These are phyloP conservation scores for Candida sakaeoensis DNA, from an alignment of 805 yeast species.

Conservation along the genomic window DNA sequence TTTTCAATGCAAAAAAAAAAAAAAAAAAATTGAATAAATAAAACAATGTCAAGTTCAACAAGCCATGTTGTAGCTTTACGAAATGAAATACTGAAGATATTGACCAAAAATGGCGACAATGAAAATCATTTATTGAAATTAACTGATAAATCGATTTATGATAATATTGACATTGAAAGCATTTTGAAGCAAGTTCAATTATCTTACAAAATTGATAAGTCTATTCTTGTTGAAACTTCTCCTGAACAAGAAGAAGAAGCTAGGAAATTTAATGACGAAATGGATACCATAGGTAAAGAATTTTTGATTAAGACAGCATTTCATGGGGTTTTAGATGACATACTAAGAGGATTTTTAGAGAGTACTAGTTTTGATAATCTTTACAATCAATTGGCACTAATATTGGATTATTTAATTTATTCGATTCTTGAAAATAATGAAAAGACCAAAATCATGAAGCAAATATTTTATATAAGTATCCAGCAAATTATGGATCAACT, in stretches of 20 bases:
- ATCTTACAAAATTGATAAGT: conserved; percentile 1
- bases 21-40: no score
- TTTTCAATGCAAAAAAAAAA: no score
- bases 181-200: conserved; percentile 3
- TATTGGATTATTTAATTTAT: conserved; percentile 26
- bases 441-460: conserved; percentile 15
- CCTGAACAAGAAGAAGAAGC: conserved; percentile 12
- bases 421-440: conserved; percentile 13
- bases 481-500: conserved; percentile 22
- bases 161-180: background rate
- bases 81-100: background rate
- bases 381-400: conserved; percentile 15
- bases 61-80: background rate
- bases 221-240: conserved; percentile 2
- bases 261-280: conserved; percentile 19
- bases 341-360: conserved; percentile 2
- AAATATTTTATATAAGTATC: conserved; percentile 22
- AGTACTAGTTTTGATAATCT: no score
- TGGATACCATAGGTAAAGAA: conserved; percentile 19
- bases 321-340: conserved; percentile 18
- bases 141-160: conserved; percentile 2
- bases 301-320: conserved; percentile 20
- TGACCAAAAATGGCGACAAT: background rate
- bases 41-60: no score
- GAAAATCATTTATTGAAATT: background rate